These are phyloP conservation scores for Aurifilum marmelostoma DNA, from an alignment of 2,329 filamentous ascomycete genomes.

Conservation along the genomic window DNA sequence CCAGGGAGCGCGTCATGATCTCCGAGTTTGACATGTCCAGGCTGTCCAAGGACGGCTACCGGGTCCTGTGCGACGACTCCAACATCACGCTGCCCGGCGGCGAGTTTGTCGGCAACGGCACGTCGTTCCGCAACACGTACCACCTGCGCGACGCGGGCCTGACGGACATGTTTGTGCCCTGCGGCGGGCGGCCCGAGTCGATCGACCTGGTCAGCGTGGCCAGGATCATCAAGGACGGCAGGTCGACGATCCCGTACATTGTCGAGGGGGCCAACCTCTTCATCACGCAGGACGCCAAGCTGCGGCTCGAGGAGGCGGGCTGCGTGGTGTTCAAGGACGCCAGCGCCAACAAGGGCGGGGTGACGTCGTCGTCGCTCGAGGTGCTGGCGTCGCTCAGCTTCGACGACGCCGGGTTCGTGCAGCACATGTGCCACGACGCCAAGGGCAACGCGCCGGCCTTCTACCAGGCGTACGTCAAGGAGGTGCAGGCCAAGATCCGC, in stretches of 20 bases:
- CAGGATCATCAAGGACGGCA: constrained; percentile 89
- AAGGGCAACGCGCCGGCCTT: constrained; percentile 79
- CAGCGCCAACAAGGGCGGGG: constrained; percentile 97
- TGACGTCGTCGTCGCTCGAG: constrained; percentile 95
- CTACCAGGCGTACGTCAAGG: constrained; percentile 89
- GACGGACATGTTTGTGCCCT: constrained; percentile 92
- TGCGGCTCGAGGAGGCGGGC: constrained; percentile 92
- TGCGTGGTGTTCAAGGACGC: constrained; percentile 97
- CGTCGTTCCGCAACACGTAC: constrained; percentile 95
- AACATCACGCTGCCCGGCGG: constrained; percentile 87
- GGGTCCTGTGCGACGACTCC: constrained; percentile 87
- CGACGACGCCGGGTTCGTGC: constrained; percentile 82
- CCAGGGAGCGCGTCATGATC: constrained; percentile 88
- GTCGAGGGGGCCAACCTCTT: constrained; percentile 98
- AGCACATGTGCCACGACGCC: constrained; percentile 89
- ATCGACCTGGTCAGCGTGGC: constrained; percentile 88
- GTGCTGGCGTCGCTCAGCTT: constrained; percentile 94
- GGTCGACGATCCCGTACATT: constrained; percentile 86
- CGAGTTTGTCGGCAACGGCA: constrained; percentile 88
- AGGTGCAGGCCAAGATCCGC: constrained; percentile 88
- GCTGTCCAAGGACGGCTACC: constrained; percentile 85
- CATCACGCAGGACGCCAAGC: constrained; percentile 97
- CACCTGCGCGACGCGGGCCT: constrained; percentile 78
- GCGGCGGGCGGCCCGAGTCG: constrained; percentile 93
- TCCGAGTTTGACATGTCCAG: constrained; percentile 82